Base-by-base conservation (phyloP, 2,329 filamentous ascomycete genomes). In the Verticillium klebahnii region DNA sequence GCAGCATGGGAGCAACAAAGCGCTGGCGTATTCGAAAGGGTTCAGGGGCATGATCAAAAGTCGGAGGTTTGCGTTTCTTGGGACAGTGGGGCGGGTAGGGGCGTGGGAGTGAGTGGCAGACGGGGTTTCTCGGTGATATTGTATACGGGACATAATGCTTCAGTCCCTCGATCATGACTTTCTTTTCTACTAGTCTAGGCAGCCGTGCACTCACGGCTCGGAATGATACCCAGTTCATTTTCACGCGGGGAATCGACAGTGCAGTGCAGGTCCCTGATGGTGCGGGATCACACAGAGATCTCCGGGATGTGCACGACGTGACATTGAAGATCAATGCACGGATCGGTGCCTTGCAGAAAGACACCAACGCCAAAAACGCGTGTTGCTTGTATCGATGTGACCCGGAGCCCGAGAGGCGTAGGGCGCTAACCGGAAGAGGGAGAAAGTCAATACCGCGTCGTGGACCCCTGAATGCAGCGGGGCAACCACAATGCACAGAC, bases 11-110 rank as follows among this genome's bases (percentile, higher is more conserved):
- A 40, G 45, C 31, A 55, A 58, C 25, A n/a, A 52, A 60, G 52
- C 52, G 58, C 45, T 40, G 58, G 58, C 58, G 58, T 60, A 25
- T 50, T 50, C 45, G n/a, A n/a, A 50, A 50, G 45, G 45, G 12
- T 25, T n/a, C 17, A 19, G n/a, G 19, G 45, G 45, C 45, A 50
- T 50, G 45, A 50, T n/a, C 45, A 50, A 50, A 50, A 50, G 45
- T 25, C 23, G 45, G 45, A 50, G 45, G 45, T 25, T 50, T 14
- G 19, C 45, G n/a, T 23, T 50, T 50, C 19, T 50, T 25, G 29
- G 29, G 29, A 29, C 29, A 29, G 29, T 29, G 29, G 29, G 29
- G 3, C 29, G 29, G 29, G 29, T 6, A 29, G 29, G 29, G 29
- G 29, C 8, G n/a, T n/a, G 39, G 39, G 17, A 45, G 19, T 23